Evolutionary conservation across 2,329 filamentous ascomycete genomes (phyloP).

Genomic region (Colletotrichum acutatum): DNA sequence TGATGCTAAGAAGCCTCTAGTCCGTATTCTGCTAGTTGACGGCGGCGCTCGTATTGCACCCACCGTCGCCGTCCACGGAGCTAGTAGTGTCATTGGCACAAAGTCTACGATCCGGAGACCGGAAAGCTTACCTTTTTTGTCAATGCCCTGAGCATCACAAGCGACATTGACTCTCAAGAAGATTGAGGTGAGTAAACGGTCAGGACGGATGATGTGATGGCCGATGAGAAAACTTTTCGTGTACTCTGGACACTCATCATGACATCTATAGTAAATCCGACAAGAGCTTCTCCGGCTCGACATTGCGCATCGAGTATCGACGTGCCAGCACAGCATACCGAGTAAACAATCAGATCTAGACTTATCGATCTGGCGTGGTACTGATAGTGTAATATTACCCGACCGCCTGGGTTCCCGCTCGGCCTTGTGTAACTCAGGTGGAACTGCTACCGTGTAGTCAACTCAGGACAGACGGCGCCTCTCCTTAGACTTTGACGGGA

Average conservation of each 20-base stretch:
- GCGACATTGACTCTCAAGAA: not conserved
- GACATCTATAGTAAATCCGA: no score
- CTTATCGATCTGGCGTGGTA: not conserved
- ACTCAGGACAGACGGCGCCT: not conserved
- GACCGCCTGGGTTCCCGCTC: not conserved
- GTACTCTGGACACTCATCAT: no score
- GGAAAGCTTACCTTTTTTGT: not conserved
- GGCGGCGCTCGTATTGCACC: not conserved
- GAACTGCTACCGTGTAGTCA: not conserved
- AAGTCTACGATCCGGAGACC: not conserved
- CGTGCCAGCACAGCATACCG: no score
- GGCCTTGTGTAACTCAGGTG: no score
- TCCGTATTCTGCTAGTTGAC: not conserved
- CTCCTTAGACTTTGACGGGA: not conserved
- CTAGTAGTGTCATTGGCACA: not conserved
- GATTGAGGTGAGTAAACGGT: not conserved
- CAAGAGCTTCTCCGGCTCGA: no score
- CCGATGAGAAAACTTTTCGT: not conserved
- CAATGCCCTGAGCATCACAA: not conserved
- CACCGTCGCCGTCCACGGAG: not conserved
- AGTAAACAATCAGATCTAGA: not conserved
- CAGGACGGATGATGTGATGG: not conserved
- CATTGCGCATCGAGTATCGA: no score
- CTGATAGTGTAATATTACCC: not conserved
- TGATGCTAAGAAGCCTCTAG: not conserved